Evolutionary conservation across 192 early-diverging fungal species (phyloP), one percentile per base, ranked within the genome.

Genomic region (Dissophora globulifera): DNA sequence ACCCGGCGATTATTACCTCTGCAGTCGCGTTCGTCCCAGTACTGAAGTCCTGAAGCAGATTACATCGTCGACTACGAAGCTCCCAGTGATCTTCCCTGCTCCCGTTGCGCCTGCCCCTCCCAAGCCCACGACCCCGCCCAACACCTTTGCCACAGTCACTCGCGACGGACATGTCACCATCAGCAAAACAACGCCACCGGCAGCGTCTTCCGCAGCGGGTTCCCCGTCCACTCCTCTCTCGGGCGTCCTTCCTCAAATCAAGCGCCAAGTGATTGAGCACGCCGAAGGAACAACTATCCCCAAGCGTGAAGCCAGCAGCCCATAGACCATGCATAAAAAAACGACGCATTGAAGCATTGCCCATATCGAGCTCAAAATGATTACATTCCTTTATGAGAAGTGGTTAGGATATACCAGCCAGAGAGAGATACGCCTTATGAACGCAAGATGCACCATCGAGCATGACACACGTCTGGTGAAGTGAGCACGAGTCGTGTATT

Each of bases 1-100:
- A 26, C 88, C 88, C 29, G 88, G 88, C 23, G 86, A 90, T 45
- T 87, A 88, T 56, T 90, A 87, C 59, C 46, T 90, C 19, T 72
- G 87, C 38, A 87, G 84, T 48, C 68, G 88, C 43, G 69, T 88
- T 27, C 78, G 80, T 56, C 84, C 87, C 27, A 74, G 80, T 52
- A 76, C 72, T 2, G 72, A 76, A 30, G 53, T 67, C 23, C 29
- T 76, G 46, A 76, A 76, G 56, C 72, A 76, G 46, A 25, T 76
- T 7, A 67, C 58, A 1, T 65, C 72, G 0, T 76, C 72, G 17
- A 50, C 64, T 22, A 29, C 57, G 4, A 76, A 76, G 38, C 58
- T 76, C 2, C 72, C 72, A 0, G 72, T 76, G 30, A 45, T 76
- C 19, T 76, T 62, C 64, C 72, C 72, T 23, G 72, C 72, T 5